Conservation (phyloP, 2,329 filamentous ascomycete genomes). For the Pochonia chlamydosporia region DNA sequence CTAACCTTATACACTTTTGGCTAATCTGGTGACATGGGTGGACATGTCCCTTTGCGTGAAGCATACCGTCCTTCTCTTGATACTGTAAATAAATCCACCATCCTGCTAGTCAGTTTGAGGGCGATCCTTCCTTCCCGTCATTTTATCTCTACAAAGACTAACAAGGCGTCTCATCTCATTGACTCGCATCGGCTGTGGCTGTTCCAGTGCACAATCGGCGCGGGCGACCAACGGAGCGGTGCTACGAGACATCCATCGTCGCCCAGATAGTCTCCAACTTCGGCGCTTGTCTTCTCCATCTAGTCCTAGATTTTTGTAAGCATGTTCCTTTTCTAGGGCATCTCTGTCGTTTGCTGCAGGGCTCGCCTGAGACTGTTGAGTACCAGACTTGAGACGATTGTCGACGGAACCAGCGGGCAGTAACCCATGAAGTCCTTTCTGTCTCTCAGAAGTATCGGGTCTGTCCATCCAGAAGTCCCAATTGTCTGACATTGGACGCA, state of each 20-base stretch:
- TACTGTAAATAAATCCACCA: not conserved
- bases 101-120: constrained; percentile 13
- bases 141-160: constrained; percentile 21
- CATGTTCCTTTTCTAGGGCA: not conserved
- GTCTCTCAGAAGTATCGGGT: not conserved
- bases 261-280: constrained; percentile 10
- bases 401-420: not conserved
- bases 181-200: constrained; percentile 24
- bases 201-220: constrained; percentile 22
- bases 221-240: constrained; percentile 18
- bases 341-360: not conserved
- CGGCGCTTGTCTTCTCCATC: not conserved
- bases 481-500: not conserved
- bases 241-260: constrained; percentile 16
- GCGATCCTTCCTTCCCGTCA: constrained; percentile 14
- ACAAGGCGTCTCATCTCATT: constrained; percentile 24
- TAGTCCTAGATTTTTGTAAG: not conserved
- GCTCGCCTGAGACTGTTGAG: not conserved
- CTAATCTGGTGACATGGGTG: not conserved
- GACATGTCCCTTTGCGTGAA: too few relatives aligned
- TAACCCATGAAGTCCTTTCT: not conserved
- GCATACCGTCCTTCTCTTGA: too few relatives aligned
- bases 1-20: not conserved
- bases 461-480: not conserved
- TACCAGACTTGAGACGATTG: not conserved